Conservation (phyloP, 2,329 filamentous ascomycete genomes). For the Exophiala sideris region DNA sequence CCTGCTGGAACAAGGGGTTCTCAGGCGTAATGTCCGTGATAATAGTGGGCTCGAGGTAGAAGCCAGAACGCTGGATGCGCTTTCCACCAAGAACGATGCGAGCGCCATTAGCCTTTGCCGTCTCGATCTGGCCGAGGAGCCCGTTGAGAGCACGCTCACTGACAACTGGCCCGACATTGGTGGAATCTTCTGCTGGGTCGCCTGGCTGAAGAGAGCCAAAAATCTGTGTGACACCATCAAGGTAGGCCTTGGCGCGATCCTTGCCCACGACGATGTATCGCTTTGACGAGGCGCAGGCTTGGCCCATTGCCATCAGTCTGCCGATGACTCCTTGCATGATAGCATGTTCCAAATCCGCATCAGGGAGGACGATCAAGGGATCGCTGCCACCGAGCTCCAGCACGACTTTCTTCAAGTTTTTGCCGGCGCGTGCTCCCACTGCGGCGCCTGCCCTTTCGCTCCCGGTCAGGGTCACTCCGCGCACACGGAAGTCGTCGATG, state of each 20-base stretch:
- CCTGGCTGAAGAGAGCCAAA: not conserved
- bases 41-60: not conserved
- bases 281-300: constrained; percentile 15
- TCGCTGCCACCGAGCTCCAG: constrained; percentile 20
- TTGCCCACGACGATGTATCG: constrained; percentile 13
- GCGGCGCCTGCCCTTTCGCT: constrained; percentile 12
- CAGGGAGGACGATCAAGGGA: constrained; percentile 13
- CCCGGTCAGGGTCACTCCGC: constrained; percentile 17
- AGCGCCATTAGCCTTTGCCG: no score
- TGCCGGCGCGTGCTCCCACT: constrained; percentile 10
- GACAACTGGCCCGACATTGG: not conserved
- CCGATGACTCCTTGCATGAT: constrained; percentile 5
- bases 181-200: not conserved
- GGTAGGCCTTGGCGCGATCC: not conserved
- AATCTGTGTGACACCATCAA: constrained; percentile 1
- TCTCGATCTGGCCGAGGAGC: not conserved
- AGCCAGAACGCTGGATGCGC: not conserved
- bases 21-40: not conserved
- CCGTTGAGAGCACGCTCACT: not conserved
- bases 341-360: constrained; percentile 23
- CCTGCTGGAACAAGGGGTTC: constrained; percentile 59
- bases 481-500: constrained; percentile 3
- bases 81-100: not conserved
- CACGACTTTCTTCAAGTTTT: constrained; percentile 12
- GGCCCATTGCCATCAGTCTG: constrained; percentile 17